Base-by-base conservation (phyloP, 371 early-diverging fungal genomes). In the Entomophthora muscae region DNA sequence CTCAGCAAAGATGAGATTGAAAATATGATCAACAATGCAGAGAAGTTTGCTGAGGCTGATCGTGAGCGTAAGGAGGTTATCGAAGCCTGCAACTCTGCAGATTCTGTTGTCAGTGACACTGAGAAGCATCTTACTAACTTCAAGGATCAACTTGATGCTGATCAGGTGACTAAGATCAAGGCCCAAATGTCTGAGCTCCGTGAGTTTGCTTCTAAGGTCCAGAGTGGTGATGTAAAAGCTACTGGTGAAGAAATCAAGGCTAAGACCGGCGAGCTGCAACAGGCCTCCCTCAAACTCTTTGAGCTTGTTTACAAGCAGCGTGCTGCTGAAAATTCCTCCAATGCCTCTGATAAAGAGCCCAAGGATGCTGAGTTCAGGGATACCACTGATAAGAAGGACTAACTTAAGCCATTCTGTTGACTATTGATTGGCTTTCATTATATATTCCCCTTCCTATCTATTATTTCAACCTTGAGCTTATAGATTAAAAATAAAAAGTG, bases 1-100 rank as follows among this genome's bases (percentile, higher is more conserved):
- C 80, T 99, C 51, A 89, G 83, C 73, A 89, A 89, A 68, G 81
- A 82, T 57, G 98, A 99, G 75, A 95, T 98, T 68, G 93, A 97
- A 71, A 86, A 88, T 66, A 95, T 99, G 95, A 82, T 99, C 63
- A 69, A 77, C 64, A 85, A 98, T 65, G 95, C 98, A 59, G 94
- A 95, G 73, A 75, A 78, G 67, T 85, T 86, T 72, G 89, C 90
- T 59, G 92, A 95, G 67, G 77, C 85, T 57, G 99, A 98, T 76
- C 87, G 88, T 73, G 78, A 80, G 72, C 90, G 91, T 71, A 87
- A 86, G 78, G 91, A 91, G 65, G 82, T 86, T 61, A 93, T 95
- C 66, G 95, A 96, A 75, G 90, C 90, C 66, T 82, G 82, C 68
- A 95, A 97, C 82, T 80, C 83, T 65, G 95, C 95, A 68, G 94